Percentiles rank a stretch among this genome's conserved stretches.
Evolutionary conservation across 2,329 filamentous ascomycete species (phyloP).

Genomic region (Amauroascus verrucosus): DNA sequence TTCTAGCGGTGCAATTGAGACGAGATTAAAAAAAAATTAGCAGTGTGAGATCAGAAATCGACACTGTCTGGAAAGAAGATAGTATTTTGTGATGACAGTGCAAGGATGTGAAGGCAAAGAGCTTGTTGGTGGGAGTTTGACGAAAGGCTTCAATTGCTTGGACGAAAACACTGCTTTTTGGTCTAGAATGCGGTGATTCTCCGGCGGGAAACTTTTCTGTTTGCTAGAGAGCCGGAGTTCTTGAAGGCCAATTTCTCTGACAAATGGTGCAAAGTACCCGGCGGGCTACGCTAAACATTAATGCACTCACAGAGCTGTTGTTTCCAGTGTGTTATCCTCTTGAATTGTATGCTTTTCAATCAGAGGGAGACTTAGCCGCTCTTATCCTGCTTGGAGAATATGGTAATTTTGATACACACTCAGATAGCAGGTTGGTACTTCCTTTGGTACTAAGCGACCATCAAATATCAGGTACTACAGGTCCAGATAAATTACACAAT

Average conservation of each 20-base stretch:
- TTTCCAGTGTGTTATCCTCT: no score
- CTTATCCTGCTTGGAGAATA: no score
- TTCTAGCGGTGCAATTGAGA: constrained; percentile 14
- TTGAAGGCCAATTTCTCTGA: background rate
- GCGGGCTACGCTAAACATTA: background rate
- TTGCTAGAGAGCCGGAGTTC: background rate
- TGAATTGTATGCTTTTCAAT: no score
- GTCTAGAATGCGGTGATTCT: background rate
- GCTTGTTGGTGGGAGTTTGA: no score
- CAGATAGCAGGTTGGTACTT: background rate
- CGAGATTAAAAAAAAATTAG: background rate
- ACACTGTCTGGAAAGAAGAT: no score
- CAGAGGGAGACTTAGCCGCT: no score
- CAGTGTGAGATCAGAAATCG: no score
- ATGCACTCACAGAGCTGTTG: no score
- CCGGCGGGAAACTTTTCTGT: constrained; percentile 9
- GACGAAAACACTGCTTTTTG: background rate
- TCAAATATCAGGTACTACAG: background rate
- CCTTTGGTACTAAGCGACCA: background rate
- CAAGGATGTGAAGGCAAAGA: background rate
- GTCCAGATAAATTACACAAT: background rate
- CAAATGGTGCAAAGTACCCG: background rate
- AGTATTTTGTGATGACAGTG: background rate
- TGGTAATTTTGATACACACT: background rate
- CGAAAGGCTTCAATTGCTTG: background rate